A percentile compares a stretch with the other conserved stretches of the same genome.
Conservation (phyloP, 805 yeast species). For the Wickerhamiella brachini region DNA sequence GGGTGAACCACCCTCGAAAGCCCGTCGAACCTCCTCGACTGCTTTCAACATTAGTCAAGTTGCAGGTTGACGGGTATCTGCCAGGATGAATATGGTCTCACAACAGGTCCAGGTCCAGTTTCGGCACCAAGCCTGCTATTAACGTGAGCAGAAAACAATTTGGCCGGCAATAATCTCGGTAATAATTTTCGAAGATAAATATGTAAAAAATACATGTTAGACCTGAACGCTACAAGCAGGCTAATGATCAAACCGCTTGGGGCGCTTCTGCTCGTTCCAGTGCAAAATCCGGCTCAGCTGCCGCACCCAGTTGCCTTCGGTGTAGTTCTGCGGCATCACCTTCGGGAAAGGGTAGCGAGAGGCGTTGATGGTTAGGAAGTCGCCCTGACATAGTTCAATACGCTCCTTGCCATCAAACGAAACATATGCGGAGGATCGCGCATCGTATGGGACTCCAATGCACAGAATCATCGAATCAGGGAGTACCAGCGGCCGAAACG, state of each 20-base stretch:
- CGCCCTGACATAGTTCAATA: constrained; percentile 68
- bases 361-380: constrained; percentile 72
- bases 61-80: too few relatives aligned
- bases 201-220: too few relatives aligned
- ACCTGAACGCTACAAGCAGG: background rate
- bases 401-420: constrained; percentile 89
- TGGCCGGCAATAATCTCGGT: too few relatives aligned
- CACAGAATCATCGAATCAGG: constrained; percentile 86
- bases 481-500: constrained; percentile 79
- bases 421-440: constrained; percentile 91
- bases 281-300: constrained; percentile 60
- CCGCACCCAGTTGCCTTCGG: constrained; percentile 65
- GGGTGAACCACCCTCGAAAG: background rate
- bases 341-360: constrained; percentile 92
- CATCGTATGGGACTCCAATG: constrained; percentile 67
- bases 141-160: too few relatives aligned
- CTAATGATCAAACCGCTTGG: constrained; percentile 36
- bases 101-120: background rate
- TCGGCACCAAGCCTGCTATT: too few relatives aligned
- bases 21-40: background rate
- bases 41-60: background rate
- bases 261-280: constrained; percentile 88
- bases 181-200: too few relatives aligned
- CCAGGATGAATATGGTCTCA: too few relatives aligned
- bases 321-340: constrained; percentile 41